These are phyloP conservation scores for Fraxinus latifolia DNA, from an alignment of 305 asterid species.

Conservation along the genomic window DNA sequence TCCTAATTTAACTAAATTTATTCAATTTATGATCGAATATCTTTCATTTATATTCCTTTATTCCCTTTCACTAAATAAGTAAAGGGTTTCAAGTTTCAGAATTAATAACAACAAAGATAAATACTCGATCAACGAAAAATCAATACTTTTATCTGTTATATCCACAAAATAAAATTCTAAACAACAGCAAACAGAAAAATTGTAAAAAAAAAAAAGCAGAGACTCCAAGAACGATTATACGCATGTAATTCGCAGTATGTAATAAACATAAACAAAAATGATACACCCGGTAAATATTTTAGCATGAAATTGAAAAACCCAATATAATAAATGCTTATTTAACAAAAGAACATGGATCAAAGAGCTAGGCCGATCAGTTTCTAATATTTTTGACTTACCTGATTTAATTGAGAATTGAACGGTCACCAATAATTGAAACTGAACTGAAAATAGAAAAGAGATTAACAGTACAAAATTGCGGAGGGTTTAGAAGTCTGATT, in stretches of 20 bases:
- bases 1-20: not conserved
- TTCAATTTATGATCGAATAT: constrained; percentile 25
- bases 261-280: not conserved
- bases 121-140: constrained; percentile 6
- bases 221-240: not conserved
- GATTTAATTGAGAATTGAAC: constrained; percentile 5
- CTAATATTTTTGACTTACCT: not conserved
- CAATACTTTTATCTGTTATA: constrained; percentile 1
- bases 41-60: constrained; percentile 1
- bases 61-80: not conserved
- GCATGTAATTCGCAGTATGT: not conserved
- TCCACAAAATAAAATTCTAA: not conserved
- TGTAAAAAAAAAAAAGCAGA: not conserved
- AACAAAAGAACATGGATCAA: constrained; percentile 26
- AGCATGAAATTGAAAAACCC: constrained; percentile 19
- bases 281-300: constrained; percentile 31
- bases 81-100: constrained; percentile 13
- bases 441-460: not conserved
- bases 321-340: constrained; percentile 7
- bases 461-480: not conserved
- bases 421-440: constrained; percentile 18
- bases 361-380: constrained; percentile 29
- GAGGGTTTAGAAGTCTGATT: constrained; percentile 20
- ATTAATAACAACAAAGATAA: constrained; percentile 10
- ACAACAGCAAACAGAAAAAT: not conserved